Base-by-base conservation (phyloP, 345 rosid species). In the Theobroma cacao region DNA sequence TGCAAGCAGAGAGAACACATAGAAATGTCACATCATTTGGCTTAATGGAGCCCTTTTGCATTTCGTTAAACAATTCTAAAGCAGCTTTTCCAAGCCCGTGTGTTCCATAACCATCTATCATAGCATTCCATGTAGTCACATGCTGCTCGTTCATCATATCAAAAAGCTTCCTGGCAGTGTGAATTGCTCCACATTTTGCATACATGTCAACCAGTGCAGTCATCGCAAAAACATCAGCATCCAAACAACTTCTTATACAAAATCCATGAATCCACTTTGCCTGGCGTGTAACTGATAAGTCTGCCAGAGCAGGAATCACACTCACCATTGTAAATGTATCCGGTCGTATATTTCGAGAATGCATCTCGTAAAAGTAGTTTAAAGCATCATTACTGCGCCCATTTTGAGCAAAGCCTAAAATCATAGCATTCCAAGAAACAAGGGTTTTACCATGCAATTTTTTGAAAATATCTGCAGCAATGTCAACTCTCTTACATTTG, bases 351-450 rank as follows among this genome's bases (percentile, higher is more conserved):
- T 47, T 77, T 60, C 36, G 76, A 76, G 82, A 82, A 45, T 20
- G 82, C 89, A 90, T 89, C 86, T 84, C 75, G 61, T 88, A 85
- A 75, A 92, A 90, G 80, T 74, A 87, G 83, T 82, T 85, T 75
- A 92, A 82, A 53, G 98, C 96, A 81, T 94, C 89, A 13, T 81
- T 83, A 4, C 90, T 89, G 24, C 86, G 72, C 41, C 93, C 91
- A 62, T 91, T 94, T 74, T 94, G 97, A 33, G 93, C 90, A 73
- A 81, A 91, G 68, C 96, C 93, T 79, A 91, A 80, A 81, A 93
- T 90, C 90, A 94, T 86, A 15, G 94, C 91, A 79, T 93, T 94
- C 97, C 97, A 94, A 45, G 97, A 92, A 53, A 93, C 97, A 59
- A 84, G 79, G 7, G 95, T 92, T 82, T 82, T 92, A 52, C 58